Evolutionary conservation across 805 yeast species (phyloP).

Genomic region (Debaryomyces hansenii): DNA sequence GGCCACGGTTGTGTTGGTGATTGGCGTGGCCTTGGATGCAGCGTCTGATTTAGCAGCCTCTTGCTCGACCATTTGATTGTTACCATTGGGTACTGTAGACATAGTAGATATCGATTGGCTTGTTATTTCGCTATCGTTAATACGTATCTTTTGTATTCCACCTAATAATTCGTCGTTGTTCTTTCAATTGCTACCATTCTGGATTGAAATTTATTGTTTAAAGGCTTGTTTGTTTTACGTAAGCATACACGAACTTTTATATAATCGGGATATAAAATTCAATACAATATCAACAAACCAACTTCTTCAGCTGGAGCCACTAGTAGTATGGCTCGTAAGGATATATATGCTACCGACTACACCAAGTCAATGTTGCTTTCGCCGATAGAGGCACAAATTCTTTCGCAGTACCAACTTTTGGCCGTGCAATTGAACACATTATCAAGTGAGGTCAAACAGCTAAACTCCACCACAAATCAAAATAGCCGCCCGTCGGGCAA

Average conservation of each 20-base stretch:
- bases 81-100: slow-evolving; percentile 6
- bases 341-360: slow-evolving; percentile 17
- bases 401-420: slow-evolving; percentile 37
- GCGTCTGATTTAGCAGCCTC: slow-evolving; percentile 3
- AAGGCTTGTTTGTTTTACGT: neutral
- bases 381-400: slow-evolving; percentile 33
- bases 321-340: slow-evolving; percentile 13
- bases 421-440: slow-evolving; percentile 32
- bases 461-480: slow-evolving; percentile 18
- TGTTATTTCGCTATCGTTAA: neutral
- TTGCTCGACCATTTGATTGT: neutral
- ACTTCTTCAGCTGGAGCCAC: neutral
- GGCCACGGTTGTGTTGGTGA: slow-evolving; percentile 15
- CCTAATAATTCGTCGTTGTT: neutral
- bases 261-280: too few relatives aligned
- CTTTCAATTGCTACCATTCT: neutral
- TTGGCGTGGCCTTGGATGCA: neutral
- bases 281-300: too few relatives aligned
- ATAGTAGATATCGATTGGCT: slow-evolving; percentile 1
- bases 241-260: neutral
- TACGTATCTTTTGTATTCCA: too few relatives aligned
- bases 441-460: slow-evolving; percentile 29
- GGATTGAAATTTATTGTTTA: neutral
- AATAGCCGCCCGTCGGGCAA: neutral
- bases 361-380: slow-evolving; percentile 14